A percentile compares a stretch with the other conserved stretches of the same genome.
Conservation (phyloP, 306 rosid genomes). For the Casuarina glauca region DNA sequence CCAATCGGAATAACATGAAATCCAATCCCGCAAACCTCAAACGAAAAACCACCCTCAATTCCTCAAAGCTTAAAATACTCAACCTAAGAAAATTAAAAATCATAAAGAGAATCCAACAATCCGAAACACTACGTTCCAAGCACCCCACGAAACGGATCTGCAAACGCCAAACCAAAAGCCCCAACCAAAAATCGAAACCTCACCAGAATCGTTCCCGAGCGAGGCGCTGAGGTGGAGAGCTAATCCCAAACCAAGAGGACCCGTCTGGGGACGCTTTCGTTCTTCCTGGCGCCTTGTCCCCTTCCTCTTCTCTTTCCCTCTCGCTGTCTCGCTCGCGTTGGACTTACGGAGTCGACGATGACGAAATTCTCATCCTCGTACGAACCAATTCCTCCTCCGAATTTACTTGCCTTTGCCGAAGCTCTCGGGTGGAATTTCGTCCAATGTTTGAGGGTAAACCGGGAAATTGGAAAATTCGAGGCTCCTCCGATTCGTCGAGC, state of each 20-base stretch:
- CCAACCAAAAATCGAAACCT: background rate
- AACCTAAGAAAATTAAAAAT: background rate
- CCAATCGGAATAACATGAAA: background rate
- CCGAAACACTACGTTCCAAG: background rate
- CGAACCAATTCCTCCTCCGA: background rate
- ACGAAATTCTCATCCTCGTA: background rate
- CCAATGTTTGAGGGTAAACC: background rate
- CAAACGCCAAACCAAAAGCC: background rate
- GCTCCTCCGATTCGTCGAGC: too few relatives aligned
- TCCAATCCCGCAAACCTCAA: background rate
- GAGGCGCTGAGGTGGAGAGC: background rate
- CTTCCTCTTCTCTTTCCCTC: background rate
- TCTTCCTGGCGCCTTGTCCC: background rate
- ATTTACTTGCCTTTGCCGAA: background rate
- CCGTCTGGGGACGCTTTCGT: background rate
- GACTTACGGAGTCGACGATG: background rate
- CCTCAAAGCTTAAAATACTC: background rate
- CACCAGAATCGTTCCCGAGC: background rate
- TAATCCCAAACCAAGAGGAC: background rate
- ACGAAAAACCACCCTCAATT: background rate
- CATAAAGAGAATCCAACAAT: background rate
- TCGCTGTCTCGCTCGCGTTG: background rate
- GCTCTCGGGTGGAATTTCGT: background rate
- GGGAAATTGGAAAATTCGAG: background rate
- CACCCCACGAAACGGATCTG: slow-evolving; percentile 1